Percentiles rank a stretch among this genome's conserved stretches.
These are phyloP conservation scores for Silene noctiflora DNA, from an alignment of 179 eudicot species.

Conservation along the genomic window DNA sequence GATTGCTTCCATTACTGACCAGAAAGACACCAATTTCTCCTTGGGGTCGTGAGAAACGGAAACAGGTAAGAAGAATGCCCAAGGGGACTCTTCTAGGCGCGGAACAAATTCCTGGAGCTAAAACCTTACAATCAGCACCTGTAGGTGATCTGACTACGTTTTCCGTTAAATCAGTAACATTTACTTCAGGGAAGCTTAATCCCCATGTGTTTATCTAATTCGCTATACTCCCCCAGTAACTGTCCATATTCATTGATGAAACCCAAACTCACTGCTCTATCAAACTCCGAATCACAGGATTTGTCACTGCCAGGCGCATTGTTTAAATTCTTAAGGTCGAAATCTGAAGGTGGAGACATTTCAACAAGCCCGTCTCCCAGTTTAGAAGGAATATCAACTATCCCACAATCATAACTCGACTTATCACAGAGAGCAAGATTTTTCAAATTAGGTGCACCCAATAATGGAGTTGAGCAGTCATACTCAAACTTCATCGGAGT, in stretches of 20 bases:
- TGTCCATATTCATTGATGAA: slow-evolving; percentile 30
- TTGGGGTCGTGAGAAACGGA: no score
- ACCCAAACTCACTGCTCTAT: slow-evolving; percentile 25
- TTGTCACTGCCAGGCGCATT: not conserved
- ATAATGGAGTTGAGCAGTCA: slow-evolving; percentile 20
- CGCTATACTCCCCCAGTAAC: slow-evolving; percentile 24
- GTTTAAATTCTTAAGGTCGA: not conserved
- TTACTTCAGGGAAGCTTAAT: slow-evolving; percentile 15
- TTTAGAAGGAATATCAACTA: not conserved
- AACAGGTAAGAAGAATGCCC: no score
- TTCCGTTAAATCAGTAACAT: not conserved
- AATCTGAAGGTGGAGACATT: slow-evolving; percentile 8
- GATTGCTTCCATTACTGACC: no score
- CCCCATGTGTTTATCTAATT: slow-evolving; percentile 30
- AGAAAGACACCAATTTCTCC: no score
- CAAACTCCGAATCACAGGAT: slow-evolving; percentile 13
- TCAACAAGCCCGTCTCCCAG: not conserved
- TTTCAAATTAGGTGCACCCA: slow-evolving; percentile 5
- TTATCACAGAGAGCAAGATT: not conserved
- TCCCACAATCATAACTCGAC: not conserved
- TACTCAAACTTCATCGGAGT: not conserved
- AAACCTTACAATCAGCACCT: not conserved
- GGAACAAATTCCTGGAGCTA: no score
- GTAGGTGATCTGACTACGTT: not conserved
- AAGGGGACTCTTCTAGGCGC: no score